Evolutionary conservation across 768 basidiomycete genomes (phyloP), one percentile per base, ranked within the genome.

Genomic region (Leccinum fibrillosum): DNA sequence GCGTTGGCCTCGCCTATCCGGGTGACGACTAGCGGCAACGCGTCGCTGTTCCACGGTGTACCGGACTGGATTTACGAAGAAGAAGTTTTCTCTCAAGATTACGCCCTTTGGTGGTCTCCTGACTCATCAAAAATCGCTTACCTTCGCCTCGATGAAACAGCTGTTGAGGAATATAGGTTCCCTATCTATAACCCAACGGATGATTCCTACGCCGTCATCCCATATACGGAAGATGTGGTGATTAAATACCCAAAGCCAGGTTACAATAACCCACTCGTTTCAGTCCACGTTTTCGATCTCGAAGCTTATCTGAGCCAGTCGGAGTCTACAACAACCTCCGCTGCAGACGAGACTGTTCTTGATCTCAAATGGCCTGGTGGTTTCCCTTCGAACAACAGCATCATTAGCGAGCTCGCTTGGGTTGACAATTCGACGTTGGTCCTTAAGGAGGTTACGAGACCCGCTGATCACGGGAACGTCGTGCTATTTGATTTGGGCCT

Each of bases 1-100:
- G 64, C 74, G 8, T 70, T 74, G 3, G 68, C 78, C 2, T 63
- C 76, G 13, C 76, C 86, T 10, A 87, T 95, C 52, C 86, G 88
- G 10, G 79, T 98, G 10, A 99, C 96, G 2, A 76, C 78, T 1
- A 83, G 86, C 13, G 97, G 97, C 0, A 90, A 88, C 53, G 80
- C 84, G 0, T 88, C 89, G 0, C 78, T 95, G 15, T 97, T 98
- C 78, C 86, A 98, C 66, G 97, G 97, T 7, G 90, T 97, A 2
- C 92, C 94, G 0, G 94, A 97, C 70, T 98, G 97, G 96, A 96
- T 98, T 5, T 95, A 95, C 72, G 94, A 96, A 71, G 93, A 96
- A 69, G 94, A 97, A 69, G 85, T 98, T 23, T 89, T 94, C 64
- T 75, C 80, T 3, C 68, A 75, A 39, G 84, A 94, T 67, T 85